Percentiles rank a stretch among this genome's conserved stretches.
Evolutionary conservation across 768 basidiomycete genomes (phyloP).

Genomic region (Tylopilus rubrobrunneus): DNA sequence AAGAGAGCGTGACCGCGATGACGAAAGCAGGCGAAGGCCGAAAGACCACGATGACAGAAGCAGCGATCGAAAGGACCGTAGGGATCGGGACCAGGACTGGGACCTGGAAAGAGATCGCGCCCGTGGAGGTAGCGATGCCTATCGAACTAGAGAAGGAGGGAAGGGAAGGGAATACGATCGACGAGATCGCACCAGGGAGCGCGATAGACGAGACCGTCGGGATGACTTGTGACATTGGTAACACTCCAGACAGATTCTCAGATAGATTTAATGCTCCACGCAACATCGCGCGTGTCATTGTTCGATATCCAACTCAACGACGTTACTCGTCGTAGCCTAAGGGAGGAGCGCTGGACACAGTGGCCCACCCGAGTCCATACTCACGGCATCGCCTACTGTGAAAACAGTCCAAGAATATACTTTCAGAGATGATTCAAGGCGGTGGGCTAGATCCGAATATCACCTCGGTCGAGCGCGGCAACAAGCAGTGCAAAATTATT

Average conservation of each 20-base stretch:
- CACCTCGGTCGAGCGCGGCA: too few relatives aligned
- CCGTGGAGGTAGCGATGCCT: constrained; percentile 18
- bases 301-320: too few relatives aligned
- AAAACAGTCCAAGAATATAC: too few relatives aligned
- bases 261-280: not conserved
- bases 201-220: constrained; percentile 15
- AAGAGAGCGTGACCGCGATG: constrained; percentile 12
- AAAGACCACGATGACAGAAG: constrained; percentile 9
- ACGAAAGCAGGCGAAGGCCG: constrained; percentile 9
- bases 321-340: too few relatives aligned
- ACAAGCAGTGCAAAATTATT: too few relatives aligned
- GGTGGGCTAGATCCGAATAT: too few relatives aligned
- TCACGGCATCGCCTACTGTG: too few relatives aligned
- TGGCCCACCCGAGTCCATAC: too few relatives aligned
- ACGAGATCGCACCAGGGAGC: constrained; percentile 18
- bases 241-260: not conserved
- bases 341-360: too few relatives aligned
- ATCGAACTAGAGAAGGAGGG: constrained; percentile 24
- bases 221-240: constrained; percentile 3
- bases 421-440: too few relatives aligned
- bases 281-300: too few relatives aligned
- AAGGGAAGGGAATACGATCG: constrained; percentile 1
- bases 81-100: constrained; percentile 19
- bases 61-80: constrained; percentile 16
- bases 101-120: constrained; percentile 15